Evolutionary conservation across 176 grass and related monocot genomes (phyloP).

Genomic region (Triticum timopheevii): DNA sequence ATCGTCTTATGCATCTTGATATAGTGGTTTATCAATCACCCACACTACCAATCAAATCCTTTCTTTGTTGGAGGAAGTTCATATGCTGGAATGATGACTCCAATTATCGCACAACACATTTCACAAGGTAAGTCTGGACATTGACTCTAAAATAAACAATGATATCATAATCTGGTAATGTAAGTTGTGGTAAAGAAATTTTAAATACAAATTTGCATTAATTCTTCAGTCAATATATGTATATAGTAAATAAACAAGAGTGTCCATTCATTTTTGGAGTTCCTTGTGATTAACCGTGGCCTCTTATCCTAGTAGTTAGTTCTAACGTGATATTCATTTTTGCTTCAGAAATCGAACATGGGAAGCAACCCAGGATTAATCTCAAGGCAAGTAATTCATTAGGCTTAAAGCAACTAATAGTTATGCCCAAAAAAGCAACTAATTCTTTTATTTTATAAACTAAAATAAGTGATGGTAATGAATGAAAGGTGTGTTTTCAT

Average conservation of each 20-base stretch:
- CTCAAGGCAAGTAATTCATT: constrained; percentile 31
- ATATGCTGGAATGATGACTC: constrained; percentile 52
- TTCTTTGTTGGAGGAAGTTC: constrained; percentile 62
- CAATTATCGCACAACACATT: constrained; percentile 35
- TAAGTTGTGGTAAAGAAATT: too few species aligned
- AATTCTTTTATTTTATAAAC: too few species aligned
- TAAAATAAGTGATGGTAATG: not conserved
- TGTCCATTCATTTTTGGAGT: not conserved
- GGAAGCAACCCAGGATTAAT: constrained; percentile 33
- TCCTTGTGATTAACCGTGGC: not conserved
- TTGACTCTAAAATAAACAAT: not conserved
- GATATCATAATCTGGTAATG: too few species aligned
- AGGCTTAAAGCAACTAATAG: not conserved
- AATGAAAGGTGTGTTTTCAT: not conserved
- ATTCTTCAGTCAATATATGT: too few species aligned
- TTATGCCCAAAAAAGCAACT: too few species aligned
- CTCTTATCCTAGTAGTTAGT: not conserved
- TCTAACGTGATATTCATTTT: not conserved
- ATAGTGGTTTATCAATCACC: constrained; percentile 60
- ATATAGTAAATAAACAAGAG: too few species aligned
- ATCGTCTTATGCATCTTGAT: not conserved
- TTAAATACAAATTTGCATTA: too few species aligned
- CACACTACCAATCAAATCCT: constrained; percentile 35
- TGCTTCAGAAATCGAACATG: constrained; percentile 32
- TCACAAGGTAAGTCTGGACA: constrained; percentile 42